phyloP scores from a whole-genome alignment of 208 protist species.

The Borovskyia barvae region DNA sequence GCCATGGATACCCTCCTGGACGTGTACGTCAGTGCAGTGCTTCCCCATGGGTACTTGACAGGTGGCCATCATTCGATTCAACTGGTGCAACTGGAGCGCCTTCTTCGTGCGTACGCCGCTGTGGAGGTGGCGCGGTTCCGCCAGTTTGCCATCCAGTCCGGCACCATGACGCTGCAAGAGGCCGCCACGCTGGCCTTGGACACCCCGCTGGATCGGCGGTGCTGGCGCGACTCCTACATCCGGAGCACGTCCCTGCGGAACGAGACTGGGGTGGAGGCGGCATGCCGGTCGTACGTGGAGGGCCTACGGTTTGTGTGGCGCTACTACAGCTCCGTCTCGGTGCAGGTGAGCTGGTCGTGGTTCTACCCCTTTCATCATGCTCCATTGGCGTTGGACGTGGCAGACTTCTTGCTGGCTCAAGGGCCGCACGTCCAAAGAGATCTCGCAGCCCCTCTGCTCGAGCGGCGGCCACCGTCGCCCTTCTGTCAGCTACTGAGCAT shows the following conservation, averaged over 20 bases:
- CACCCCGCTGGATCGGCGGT: constrained; percentile 31
- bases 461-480: constrained; percentile 44
- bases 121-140: constrained; percentile 70
- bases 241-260: constrained; percentile 38
- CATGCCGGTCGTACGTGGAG: constrained; percentile 73
- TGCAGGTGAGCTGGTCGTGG: constrained; percentile 73
- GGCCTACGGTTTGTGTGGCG: constrained; percentile 79
- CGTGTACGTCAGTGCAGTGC: constrained; percentile 71
- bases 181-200: constrained; percentile 29
- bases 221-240: constrained; percentile 56
- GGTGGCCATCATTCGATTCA: constrained; percentile 64
- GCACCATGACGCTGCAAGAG: constrained; percentile 34
- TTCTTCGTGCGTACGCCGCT: constrained; percentile 59
- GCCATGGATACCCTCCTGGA: constrained; percentile 79
- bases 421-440: constrained; percentile 28
- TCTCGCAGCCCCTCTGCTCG: constrained; percentile 30
- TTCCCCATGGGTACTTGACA: constrained; percentile 84
- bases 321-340: constrained; percentile 69
- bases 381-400: constrained; percentile 68
- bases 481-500: constrained; percentile 81
- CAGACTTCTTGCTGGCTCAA: constrained; percentile 40
- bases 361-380: constrained; percentile 78
- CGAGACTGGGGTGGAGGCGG: constrained; percentile 30
- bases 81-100: constrained; percentile 56
- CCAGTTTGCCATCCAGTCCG: constrained; percentile 38